Evolutionary conservation across 176 grass and related monocot genomes (phyloP), one percentile per base, ranked within the genome.

Genomic region (Pontederia crassipes): DNA sequence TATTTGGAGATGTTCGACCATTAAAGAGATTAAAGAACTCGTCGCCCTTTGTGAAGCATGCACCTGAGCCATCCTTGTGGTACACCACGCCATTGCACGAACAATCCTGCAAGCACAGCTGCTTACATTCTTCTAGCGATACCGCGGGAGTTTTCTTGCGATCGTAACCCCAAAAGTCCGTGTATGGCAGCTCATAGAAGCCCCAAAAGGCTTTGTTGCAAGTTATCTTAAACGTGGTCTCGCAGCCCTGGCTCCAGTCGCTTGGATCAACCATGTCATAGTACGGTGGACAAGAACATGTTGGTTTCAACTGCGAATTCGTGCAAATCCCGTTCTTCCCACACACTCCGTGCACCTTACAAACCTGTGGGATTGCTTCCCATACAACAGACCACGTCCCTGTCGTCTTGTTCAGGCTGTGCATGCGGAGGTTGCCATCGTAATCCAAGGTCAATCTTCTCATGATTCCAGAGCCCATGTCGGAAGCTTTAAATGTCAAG

Each of bases 371-470:
- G 20, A 24, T 24, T 24, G 20, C 20, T 24, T 24, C 20, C 20
- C 20, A 24, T 24, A 24, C 20, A 24, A 24, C 20, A 24, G 20
- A 24, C 20, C 20, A 24, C 20, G 20, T 24, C 9, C 73, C 59
- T 11, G 8, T 53, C 49, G 35, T 62, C 2, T 24, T 4, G n/a
- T 71, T 46, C 26, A 88, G 75, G 57, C 84, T 94, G 46, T 85
- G 77, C 14, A 84, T 12, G 10, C 88, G 56, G 11, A 81, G 88
- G 53, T 81, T 84, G 0, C 84, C 88, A 2, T 93, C 83, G 7
- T 81, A 81, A 35, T 87, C 83, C 32, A 93, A 59, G 55, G 83
- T 93, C 58, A 93, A 56, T 35, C 83, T 81, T 47, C 88, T 87
- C 63, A 24, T 24, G 20, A 24, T 24, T 24, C 20, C 1, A 24